Percentiles rank a stretch among this genome's conserved stretches.
Evolutionary conservation across 371 early-diverging fungal species (phyloP).

Genomic region (Circinella umbellata): DNA sequence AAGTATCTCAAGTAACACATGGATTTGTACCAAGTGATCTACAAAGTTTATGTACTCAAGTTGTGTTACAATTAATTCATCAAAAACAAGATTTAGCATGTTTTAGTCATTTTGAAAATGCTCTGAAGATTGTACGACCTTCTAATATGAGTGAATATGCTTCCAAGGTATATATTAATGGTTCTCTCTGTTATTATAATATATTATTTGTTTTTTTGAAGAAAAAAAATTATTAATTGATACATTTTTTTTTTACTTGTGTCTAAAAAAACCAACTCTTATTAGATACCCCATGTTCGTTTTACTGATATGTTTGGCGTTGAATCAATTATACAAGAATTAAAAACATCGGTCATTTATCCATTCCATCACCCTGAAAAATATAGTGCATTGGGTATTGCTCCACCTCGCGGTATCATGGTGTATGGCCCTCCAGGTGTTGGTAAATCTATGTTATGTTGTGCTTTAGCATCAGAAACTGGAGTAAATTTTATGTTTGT

Average conservation of each 20-base stretch:
- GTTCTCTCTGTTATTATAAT: not conserved
- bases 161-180: slow-evolving; percentile 39
- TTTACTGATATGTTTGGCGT: slow-evolving; percentile 76
- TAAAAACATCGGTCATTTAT: slow-evolving; percentile 67
- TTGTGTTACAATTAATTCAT: slow-evolving; percentile 48
- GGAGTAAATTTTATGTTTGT: slow-evolving; percentile 79
- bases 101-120: slow-evolving; percentile 45
- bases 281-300: slow-evolving; percentile 59
- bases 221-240: no score
- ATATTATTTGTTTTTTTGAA: not conserved
- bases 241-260: not conserved
- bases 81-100: slow-evolving; percentile 2
- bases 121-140: slow-evolving; percentile 53
- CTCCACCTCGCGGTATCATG: slow-evolving; percentile 95
- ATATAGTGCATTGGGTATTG: slow-evolving; percentile 84
- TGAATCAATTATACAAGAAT: slow-evolving; percentile 62
- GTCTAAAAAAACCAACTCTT: not conserved
- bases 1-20: slow-evolving; percentile 92
- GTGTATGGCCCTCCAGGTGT: slow-evolving; percentile 99
- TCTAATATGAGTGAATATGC: slow-evolving; percentile 65
- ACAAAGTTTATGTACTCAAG: slow-evolving; percentile 66
- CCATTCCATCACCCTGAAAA: slow-evolving; percentile 90
- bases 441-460: slow-evolving; percentile 98
- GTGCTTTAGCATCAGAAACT: slow-evolving; percentile 90
- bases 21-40: slow-evolving; percentile 87